These are phyloP conservation scores for Nemania sp. DNA, from an alignment of 2,329 filamentous ascomycete genomes.

Conservation along the genomic window DNA sequence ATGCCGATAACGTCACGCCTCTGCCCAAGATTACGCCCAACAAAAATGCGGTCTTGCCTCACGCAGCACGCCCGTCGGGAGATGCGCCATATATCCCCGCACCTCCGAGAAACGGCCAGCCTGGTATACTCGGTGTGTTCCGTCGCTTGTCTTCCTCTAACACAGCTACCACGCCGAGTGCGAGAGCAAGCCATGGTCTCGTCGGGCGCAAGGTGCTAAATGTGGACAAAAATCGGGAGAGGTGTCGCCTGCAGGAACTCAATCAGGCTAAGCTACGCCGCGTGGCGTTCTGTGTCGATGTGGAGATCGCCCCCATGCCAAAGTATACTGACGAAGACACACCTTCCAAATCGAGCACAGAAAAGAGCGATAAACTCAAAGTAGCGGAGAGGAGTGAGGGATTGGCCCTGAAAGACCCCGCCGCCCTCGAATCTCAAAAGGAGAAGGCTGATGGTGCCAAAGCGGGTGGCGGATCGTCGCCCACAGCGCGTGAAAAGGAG, in stretches of 20 bases:
- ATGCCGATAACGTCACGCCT: slow-evolving; percentile 45
- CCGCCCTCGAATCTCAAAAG: slow-evolving; percentile 62
- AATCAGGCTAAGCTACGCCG: slow-evolving; percentile 79
- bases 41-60: slow-evolving; percentile 63
- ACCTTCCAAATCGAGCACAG: slow-evolving; percentile 51
- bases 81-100: slow-evolving; percentile 72
- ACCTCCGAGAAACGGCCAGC: slow-evolving; percentile 68
- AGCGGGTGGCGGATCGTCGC: slow-evolving; percentile 44
- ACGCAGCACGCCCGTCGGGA: slow-evolving; percentile 58
- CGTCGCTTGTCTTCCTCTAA: slow-evolving; percentile 76
- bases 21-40: slow-evolving; percentile 53
- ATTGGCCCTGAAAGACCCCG: slow-evolving; percentile 70
- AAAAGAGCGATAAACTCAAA: slow-evolving; percentile 65
- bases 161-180: slow-evolving; percentile 50
- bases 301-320: slow-evolving; percentile 90
- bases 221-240: slow-evolving; percentile 75
- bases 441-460: slow-evolving; percentile 50
- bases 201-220: slow-evolving; percentile 85
- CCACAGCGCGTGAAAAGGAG: slow-evolving; percentile 47
- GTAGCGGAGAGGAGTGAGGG: slow-evolving; percentile 72
- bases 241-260: slow-evolving; percentile 79
- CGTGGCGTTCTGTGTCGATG: slow-evolving; percentile 95
- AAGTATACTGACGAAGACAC: slow-evolving; percentile 69
- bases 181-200: slow-evolving; percentile 64
- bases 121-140: slow-evolving; percentile 80